Conservation (phyloP, 2,329 filamentous ascomycete genomes). For the Aureobasidium sp. region DNA sequence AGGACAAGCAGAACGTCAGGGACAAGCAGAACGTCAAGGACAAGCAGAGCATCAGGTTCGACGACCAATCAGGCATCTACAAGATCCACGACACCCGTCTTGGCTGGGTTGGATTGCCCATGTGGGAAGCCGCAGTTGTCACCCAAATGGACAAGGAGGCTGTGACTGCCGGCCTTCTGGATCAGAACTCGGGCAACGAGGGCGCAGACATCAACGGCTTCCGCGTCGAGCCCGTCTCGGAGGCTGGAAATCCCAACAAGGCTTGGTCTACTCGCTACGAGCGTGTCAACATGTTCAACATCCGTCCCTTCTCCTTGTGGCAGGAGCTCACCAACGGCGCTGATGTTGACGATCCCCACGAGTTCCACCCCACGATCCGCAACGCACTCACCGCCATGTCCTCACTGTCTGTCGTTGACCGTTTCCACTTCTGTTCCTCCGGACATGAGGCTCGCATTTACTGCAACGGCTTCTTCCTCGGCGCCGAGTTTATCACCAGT, state of each 20-base stretch:
- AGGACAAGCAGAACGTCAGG: not conserved
- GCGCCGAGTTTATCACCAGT: constrained; percentile 45
- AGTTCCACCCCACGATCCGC: constrained; percentile 46
- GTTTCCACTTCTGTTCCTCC: constrained; percentile 42
- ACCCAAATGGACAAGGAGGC: constrained; percentile 36
- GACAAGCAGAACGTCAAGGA: not conserved
- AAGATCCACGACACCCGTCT: constrained; percentile 23
- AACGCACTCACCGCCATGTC: constrained; percentile 46
- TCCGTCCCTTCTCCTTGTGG: constrained; percentile 50
- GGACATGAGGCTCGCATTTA: constrained; percentile 48
- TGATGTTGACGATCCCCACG: constrained; percentile 23
- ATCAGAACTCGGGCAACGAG: not conserved
- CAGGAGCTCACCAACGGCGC: constrained; percentile 38
- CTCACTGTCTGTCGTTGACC: constrained; percentile 45
- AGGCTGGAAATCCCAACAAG: constrained; percentile 41
- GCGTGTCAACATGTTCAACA: constrained; percentile 45
- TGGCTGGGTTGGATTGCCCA: constrained; percentile 27
- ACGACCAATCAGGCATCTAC: constrained; percentile 20
- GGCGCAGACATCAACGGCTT: constrained; percentile 33
- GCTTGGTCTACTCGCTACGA: constrained; percentile 44
- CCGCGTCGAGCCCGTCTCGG: constrained; percentile 48
- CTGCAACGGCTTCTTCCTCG: constrained; percentile 47
- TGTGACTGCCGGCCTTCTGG: not conserved
- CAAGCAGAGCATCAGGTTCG: constrained; percentile 23
- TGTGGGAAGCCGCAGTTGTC: constrained; percentile 51